Base-by-base conservation (phyloP, 257 asterid species). In the Gentiana dahurica region DNA sequence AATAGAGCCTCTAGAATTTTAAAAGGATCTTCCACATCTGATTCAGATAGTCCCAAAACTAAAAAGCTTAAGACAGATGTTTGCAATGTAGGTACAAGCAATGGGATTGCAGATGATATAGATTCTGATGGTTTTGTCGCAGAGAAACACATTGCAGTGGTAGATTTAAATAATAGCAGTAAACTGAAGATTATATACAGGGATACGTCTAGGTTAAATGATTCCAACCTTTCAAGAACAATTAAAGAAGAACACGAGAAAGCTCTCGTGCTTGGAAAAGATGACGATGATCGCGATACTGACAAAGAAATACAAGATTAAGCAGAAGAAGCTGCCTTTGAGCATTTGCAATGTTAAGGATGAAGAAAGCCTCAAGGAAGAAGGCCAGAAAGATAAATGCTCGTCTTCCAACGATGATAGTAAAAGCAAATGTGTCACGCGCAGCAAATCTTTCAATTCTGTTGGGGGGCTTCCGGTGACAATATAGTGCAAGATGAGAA, bases 241-340 rank as follows among this genome's bases (percentile, higher is more conserved):
- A 84, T 63, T 37, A 75, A 68, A 35, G 69, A 78, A 61, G 82
- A 60, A 63, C 59, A 56, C 34, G 72, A 63, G 60, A 51, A 68
- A 47, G 63, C 13, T 68, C 58, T 47, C 6, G 24, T 15, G 24
- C 24, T 15, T 15, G 24, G 24, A 15, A 15, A 15, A 15, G 24
- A 15, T 15, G 24, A 15, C 24, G 24, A 15, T 15, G 24, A 66
- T 36, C 74, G 79, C 72, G 56, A 58, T 71, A 82, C 82, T 55
- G 24, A 75, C 24, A 66, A 90, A 84, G 81, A 82, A 74, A 70
- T 90, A 83, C 58, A 74, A 71, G 68, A 59, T 76, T 10, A 89
- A 89, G 80, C 97, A 84, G 82, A 86, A 86, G 65, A 86, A 81
- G 55, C 57, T 89, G 75, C 95, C 97, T 2, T 70, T 86, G 73